A percentile compares a stretch with the other conserved stretches of the same genome.
Evolutionary conservation across 225 moss, liverwort and hornwort genomes (phyloP).

Genomic region (Physcomitrium patens): DNA sequence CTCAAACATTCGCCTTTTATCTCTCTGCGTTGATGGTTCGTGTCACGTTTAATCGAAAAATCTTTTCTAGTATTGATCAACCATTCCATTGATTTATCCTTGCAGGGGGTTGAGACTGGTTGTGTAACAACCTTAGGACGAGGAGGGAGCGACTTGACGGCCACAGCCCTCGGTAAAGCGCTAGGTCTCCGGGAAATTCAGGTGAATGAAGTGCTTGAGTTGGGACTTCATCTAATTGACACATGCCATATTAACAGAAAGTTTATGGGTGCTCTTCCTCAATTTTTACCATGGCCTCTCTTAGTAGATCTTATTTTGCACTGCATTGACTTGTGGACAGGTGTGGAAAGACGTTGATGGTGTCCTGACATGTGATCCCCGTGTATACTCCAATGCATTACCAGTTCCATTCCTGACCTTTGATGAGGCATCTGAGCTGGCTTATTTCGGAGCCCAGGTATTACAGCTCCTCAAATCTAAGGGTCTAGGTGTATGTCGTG

Average conservation of each 20-base stretch:
- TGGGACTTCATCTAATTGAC: slow-evolving; percentile 13
- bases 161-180: slow-evolving; percentile 94
- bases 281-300: not conserved
- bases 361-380: slow-evolving; percentile 94
- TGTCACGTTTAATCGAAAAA: not conserved
- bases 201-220: slow-evolving; percentile 38
- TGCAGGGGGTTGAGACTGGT: slow-evolving; percentile 67
- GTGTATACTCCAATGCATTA: slow-evolving; percentile 69
- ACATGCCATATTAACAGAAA: not conserved
- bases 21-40: not conserved
- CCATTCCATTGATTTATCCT: not conserved
- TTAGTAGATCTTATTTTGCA: not conserved
- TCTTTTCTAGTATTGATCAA: not conserved
- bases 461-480: not conserved
- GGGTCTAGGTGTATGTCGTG: not conserved
- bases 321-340: slow-evolving; percentile 36
- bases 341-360: slow-evolving; percentile 99
- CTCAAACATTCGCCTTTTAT: slow-evolving; percentile 1
- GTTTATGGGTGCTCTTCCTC: slow-evolving; percentile 9
- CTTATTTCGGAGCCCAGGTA: slow-evolving; percentile 98
- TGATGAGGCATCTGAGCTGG: slow-evolving; percentile 94
- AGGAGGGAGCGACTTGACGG: slow-evolving; percentile 96
- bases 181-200: slow-evolving; percentile 88
- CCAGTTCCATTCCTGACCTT: slow-evolving; percentile 89
- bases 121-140: slow-evolving; percentile 89